phyloP scores from a whole-genome alignment of 129 eudicot genomes.

The Erigeron canadensis region DNA sequence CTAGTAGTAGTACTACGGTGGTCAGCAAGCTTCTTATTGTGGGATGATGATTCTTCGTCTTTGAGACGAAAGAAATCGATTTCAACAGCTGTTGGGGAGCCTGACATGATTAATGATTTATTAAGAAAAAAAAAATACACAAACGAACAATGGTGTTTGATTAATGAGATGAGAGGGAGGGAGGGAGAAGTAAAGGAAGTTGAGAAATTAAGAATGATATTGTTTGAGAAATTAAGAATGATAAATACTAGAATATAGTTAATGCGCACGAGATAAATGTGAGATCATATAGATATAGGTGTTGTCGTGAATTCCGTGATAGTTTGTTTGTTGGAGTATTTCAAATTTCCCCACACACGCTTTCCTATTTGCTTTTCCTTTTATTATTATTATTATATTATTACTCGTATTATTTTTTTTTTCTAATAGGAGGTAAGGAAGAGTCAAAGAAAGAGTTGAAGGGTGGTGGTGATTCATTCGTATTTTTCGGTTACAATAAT shows the following conservation, averaged over 20 bases:
- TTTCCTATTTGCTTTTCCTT: neutral
- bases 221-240: neutral
- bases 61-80: conserved; percentile 52
- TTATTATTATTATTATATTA: neutral
- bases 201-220: no score
- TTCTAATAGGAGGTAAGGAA: conserved; percentile 10
- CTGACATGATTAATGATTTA: conserved; percentile 23
- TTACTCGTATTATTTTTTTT: neutral
- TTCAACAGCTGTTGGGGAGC: conserved; percentile 39
- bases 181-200: no score
- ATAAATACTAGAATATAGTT: neutral
- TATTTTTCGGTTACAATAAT: neutral
- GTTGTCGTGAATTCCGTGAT: conserved; percentile 30
- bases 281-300: neutral
- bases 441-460: conserved; percentile 13
- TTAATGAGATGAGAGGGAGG: no score
- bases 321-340: conserved; percentile 11
- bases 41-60: conserved; percentile 29
- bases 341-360: conserved; percentile 23
- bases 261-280: conserved; percentile 36
- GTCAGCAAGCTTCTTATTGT: conserved; percentile 35
- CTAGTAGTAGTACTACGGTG: no score
- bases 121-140: no score
- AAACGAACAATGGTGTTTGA: no score
- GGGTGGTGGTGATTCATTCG: neutral